Evolutionary conservation across 352 stramenopile genomes (phyloP).

Genomic region (Globisporangium mamillatum): DNA sequence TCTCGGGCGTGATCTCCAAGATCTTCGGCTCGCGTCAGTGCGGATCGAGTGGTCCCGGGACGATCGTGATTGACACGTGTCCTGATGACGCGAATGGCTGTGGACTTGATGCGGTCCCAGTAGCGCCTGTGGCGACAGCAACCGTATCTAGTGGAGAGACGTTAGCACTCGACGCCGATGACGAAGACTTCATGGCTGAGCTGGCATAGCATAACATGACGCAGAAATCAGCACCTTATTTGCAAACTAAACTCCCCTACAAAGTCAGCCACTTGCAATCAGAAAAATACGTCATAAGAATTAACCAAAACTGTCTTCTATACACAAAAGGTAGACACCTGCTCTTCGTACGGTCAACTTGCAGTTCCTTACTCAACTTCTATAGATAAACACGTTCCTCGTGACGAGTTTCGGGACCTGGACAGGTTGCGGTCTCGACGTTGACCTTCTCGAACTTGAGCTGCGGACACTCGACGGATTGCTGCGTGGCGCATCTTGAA

Average conservation of each 20-base stretch:
- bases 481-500: conserved; percentile 9
- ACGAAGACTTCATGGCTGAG: conserved; percentile 13
- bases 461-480: conserved; percentile 15
- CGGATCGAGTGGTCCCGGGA: conserved; percentile 58
- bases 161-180: not conserved
- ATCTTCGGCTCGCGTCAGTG: conserved; percentile 70
- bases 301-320: conserved; percentile 6
- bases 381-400: conserved; percentile 25
- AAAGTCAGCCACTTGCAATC: not conserved
- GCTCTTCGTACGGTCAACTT: not conserved
- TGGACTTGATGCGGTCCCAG: not conserved
- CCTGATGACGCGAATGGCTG: conserved; percentile 11
- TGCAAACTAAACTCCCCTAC: not conserved
- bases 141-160: not conserved
- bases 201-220: not conserved
- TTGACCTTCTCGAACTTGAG: conserved; percentile 4
- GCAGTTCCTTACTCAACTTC: conserved; percentile 10
- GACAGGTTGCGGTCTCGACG: conserved; percentile 7
- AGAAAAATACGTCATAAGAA: conserved; percentile 6
- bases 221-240: conserved; percentile 4
- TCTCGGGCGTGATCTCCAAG: conserved; percentile 64
- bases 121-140: not conserved
- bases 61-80: conserved; percentile 70
- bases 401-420: conserved; percentile 15
- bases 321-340: not conserved